These are phyloP conservation scores for Wickerhamiella kazuoi DNA, from an alignment of 805 yeast species.

Conservation along the genomic window DNA sequence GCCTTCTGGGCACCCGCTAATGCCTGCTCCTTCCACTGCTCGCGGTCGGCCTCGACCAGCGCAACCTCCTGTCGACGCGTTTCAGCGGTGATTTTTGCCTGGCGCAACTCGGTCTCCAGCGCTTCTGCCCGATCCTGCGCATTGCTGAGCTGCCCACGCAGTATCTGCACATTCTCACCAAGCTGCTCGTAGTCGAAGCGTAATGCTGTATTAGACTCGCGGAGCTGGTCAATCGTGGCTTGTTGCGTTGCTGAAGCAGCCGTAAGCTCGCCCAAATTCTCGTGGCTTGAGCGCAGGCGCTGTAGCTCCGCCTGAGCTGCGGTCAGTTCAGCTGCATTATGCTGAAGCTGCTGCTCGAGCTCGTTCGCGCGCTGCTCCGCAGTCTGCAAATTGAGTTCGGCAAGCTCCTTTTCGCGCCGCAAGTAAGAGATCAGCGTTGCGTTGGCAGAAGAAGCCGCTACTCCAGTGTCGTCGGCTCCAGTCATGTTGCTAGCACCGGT, in stretches of 20 bases:
- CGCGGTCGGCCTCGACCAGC: constrained; percentile 34
- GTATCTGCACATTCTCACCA: constrained; percentile 18
- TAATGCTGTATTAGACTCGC: not conserved
- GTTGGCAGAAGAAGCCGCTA: too few species aligned
- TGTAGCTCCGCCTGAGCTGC: not conserved
- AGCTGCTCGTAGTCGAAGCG: not conserved
- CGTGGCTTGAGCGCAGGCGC: not conserved
- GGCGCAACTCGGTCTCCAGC: constrained; percentile 10
- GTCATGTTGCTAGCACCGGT: not conserved
- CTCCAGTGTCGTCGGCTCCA: not conserved
- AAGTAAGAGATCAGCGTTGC: constrained; percentile 32
- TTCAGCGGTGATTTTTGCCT: not conserved
- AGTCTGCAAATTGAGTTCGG: constrained; percentile 39
- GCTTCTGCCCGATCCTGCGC: constrained; percentile 27
- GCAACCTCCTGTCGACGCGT: constrained; percentile 21
- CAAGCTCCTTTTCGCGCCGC: constrained; percentile 58
- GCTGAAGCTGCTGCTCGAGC: constrained; percentile 33
- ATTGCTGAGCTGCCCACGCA: constrained; percentile 26
- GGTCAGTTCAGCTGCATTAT: constrained; percentile 30
- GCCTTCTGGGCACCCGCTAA: not conserved
- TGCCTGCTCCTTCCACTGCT: constrained; percentile 39
- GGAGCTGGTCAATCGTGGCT: not conserved
- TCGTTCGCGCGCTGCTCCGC: constrained; percentile 36
- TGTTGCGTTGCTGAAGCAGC: not conserved
- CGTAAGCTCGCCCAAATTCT: not conserved